phyloP scores from a whole-genome alignment of 768 basidiomycete species.

The Mrakia hoshinonis region DNA sequence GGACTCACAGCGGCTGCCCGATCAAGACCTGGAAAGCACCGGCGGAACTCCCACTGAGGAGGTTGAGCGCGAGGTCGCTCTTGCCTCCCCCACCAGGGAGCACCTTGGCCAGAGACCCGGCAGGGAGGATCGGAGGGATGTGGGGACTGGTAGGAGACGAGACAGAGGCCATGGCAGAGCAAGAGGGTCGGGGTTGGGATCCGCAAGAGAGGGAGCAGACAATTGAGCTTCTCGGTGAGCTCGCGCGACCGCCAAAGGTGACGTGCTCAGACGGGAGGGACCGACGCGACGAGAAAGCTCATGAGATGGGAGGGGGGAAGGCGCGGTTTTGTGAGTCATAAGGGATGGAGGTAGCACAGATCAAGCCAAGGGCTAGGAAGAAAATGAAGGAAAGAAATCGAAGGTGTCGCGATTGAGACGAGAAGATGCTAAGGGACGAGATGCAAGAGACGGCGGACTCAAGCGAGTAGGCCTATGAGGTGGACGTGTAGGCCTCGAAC shows the following conservation, averaged over 20 bases:
- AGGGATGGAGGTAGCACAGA: neutral
- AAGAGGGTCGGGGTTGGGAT: neutral
- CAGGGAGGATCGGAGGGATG: neutral
- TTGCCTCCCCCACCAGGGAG: neutral
- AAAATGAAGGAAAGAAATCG: neutral
- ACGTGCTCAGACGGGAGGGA: neutral
- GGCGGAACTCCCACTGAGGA: conserved; percentile 18
- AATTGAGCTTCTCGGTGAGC: neutral
- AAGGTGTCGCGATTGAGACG: neutral
- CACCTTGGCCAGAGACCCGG: neutral
- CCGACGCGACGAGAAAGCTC: too few relatives aligned
- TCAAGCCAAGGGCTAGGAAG: neutral
- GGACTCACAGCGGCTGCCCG: conserved; percentile 24
- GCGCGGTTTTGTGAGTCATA: too few relatives aligned
- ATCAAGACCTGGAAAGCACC: conserved; percentile 28
- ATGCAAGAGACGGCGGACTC: neutral
- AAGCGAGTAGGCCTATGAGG: neutral
- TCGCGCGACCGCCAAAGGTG: neutral
- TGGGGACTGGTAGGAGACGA: conserved; percentile 1
- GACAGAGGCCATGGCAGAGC: conserved; percentile 1
- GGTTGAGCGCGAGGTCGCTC: conserved; percentile 21
- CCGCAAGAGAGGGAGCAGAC: neutral
- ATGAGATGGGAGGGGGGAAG: neutral
- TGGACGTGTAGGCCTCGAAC: neutral
- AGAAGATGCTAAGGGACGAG: neutral